Base-by-base conservation (phyloP, 495 filamentous ascomycete genomes). In the Penicillium paxilli region DNA sequence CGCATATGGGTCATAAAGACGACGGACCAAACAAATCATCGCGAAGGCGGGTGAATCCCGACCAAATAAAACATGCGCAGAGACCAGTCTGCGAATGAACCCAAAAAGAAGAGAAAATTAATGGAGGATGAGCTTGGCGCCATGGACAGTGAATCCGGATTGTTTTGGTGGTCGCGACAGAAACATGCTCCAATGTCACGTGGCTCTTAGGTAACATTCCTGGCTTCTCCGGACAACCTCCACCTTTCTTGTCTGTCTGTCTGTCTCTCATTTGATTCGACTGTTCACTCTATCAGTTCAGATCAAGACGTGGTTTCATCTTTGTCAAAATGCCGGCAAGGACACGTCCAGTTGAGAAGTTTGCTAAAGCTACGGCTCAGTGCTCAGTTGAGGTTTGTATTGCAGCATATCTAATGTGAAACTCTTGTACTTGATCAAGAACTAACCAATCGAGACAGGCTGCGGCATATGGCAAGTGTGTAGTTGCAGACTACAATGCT, bases 401-500 rank as follows among this genome's bases (percentile, higher is more conserved):
- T 16, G 17, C n/a, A n/a, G n/a, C n/a, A n/a, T n/a, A n/a, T n/a
- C n/a, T n/a, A n/a, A n/a, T n/a, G n/a, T n/a, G 35, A 38, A 16
- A 7, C 35, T 16, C 14, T 16, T 38, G 7, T 5, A 16, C 16
- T 33, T 41, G 52, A 46, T 2, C 20, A 42, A 42, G 20, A 24
- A 14, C 40, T 42, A 23, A 42, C 40, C 21, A 21, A 8, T 42
- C n/a, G 19, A 23, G 17, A 14, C 60, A 98, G 93, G 86, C 88
- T 46, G 79, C 90, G 7, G 80, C 81, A 14, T 99, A 98, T 63
- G 94, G 94, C 47, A 92, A 92, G 79, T 99, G 94, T 67, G 83
- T 99, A 52, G 78, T 94, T 28, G 83, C 83, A 8, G 93, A 99
- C 66, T 98, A 95, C 71, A 92, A 92, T 64, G 84, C 90, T 20